phyloP scores from a whole-genome alignment of 225 moss, liverwort and hornwort genomes.

The Sphagnum tenellum region DNA sequence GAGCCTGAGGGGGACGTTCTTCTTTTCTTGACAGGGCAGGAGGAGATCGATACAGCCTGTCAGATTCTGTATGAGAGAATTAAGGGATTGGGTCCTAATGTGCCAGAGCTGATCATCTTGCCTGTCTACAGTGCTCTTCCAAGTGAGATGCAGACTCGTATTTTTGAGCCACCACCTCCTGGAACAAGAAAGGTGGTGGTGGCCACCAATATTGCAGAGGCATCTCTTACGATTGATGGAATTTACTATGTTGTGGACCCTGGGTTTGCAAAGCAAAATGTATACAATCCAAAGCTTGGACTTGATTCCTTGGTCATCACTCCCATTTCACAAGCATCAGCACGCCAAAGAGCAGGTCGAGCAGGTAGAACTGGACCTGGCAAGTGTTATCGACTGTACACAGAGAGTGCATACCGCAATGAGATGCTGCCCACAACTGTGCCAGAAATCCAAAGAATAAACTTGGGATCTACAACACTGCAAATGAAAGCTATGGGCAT shows the following conservation, averaged over 20 bases:
- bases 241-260: constrained; percentile 97
- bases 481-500: constrained; percentile 99
- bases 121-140: constrained; percentile 95
- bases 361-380: constrained; percentile 97
- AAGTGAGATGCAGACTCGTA: constrained; percentile 98
- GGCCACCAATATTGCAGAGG: constrained; percentile 95
- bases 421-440: constrained; percentile 98
- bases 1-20: constrained; percentile 94
- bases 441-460: constrained; percentile 96
- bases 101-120: constrained; percentile 87
- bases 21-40: constrained; percentile 92
- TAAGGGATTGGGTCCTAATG: constrained; percentile 87
- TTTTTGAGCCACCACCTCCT: constrained; percentile 89
- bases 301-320: constrained; percentile 93
- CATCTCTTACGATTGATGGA: constrained; percentile 95
- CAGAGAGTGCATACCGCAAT: constrained; percentile 93
- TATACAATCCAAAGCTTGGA: constrained; percentile 92
- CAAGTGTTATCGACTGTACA: constrained; percentile 88
- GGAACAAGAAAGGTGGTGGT: constrained; percentile 97
- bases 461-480: constrained; percentile 67
- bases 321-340: constrained; percentile 96
- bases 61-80: constrained; percentile 92
- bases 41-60: constrained; percentile 95
- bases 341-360: constrained; percentile 90
- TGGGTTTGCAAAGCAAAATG: constrained; percentile 98